A percentile compares a stretch with the other conserved stretches of the same genome.
Conservation (phyloP, 192 early-diverging fungal species). For the Coemansia aciculifera region DNA sequence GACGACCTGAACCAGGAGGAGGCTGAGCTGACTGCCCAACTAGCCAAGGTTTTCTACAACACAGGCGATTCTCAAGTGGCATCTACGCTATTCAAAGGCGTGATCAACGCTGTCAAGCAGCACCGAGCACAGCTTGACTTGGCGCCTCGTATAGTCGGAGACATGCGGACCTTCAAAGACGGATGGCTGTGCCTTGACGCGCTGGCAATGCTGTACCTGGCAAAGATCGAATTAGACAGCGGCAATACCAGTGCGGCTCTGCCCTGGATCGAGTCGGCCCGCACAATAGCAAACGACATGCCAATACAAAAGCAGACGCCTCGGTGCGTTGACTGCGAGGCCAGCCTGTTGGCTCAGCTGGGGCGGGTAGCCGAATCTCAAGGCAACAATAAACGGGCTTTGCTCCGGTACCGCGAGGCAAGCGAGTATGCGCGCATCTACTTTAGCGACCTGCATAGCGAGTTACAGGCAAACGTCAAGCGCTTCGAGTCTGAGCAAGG, state of each 20-base stretch:
- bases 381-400: constrained; percentile 29
- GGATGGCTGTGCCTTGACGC: constrained; percentile 49
- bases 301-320: constrained; percentile 3
- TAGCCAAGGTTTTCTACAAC: constrained; percentile 33
- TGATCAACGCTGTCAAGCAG: constrained; percentile 25
- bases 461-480: constrained; percentile 17
- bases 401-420: constrained; percentile 44
- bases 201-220: constrained; percentile 33
- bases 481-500: constrained; percentile 14
- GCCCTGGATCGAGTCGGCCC: constrained; percentile 37
- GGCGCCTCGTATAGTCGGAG: constrained; percentile 28
- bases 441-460: constrained; percentile 18
- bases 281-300: constrained; percentile 14
- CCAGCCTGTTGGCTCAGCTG: constrained; percentile 28
- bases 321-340: constrained; percentile 41
- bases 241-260: constrained; percentile 24
- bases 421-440: constrained; percentile 35
- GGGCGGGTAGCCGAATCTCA: constrained; percentile 40
- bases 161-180: constrained; percentile 29
- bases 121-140: constrained; percentile 37
- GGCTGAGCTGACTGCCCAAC: constrained; percentile 20
- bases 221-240: constrained; percentile 26
- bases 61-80: constrained; percentile 18
- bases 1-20: constrained; percentile 44
- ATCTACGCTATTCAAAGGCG: constrained; percentile 31